These are phyloP conservation scores for Pythium grandisporangium DNA, from an alignment of 352 stramenopile species.

Conservation along the genomic window DNA sequence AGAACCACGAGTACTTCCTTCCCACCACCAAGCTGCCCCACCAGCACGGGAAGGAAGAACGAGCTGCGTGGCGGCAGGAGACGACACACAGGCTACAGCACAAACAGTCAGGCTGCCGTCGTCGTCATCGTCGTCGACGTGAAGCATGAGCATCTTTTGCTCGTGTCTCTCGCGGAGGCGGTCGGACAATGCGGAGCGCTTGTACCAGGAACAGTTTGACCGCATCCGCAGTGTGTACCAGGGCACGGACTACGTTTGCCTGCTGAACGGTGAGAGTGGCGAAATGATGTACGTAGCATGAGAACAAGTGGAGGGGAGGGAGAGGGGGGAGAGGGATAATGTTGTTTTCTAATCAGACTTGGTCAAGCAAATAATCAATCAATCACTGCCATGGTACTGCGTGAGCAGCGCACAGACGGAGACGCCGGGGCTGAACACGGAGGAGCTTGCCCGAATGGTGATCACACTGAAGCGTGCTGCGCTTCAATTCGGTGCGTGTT, in stretches of 20 bases:
- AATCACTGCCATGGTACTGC: too few species aligned
- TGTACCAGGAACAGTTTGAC: constrained; percentile 72
- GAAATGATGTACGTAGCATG: constrained; percentile 65
- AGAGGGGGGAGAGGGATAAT: background rate
- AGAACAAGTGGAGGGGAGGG: background rate
- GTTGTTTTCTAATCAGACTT: too few species aligned
- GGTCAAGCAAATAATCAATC: too few species aligned
- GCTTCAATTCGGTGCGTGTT: constrained; percentile 62
- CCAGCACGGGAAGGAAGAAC: too few species aligned
- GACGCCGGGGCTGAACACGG: constrained; percentile 47
- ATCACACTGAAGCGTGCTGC: constrained; percentile 71
- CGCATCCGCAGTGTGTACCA: constrained; percentile 63
- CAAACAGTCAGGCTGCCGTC: too few species aligned
- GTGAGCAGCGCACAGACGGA: constrained; percentile 68
- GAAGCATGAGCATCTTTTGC: constrained; percentile 70
- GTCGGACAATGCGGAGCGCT: constrained; percentile 32
- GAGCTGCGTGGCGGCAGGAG: too few species aligned
- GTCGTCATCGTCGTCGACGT: too few species aligned
- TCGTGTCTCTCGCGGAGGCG: constrained; percentile 62
- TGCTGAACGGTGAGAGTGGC: constrained; percentile 63
- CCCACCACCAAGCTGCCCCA: too few species aligned
- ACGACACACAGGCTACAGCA: too few species aligned
- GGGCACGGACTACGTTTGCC: constrained; percentile 72
- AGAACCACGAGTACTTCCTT: too few species aligned
- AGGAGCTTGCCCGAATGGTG: constrained; percentile 73